Evolutionary conservation across 768 basidiomycete species (phyloP), one percentile per base, ranked within the genome.

Genomic region (Trametes cubensis): DNA sequence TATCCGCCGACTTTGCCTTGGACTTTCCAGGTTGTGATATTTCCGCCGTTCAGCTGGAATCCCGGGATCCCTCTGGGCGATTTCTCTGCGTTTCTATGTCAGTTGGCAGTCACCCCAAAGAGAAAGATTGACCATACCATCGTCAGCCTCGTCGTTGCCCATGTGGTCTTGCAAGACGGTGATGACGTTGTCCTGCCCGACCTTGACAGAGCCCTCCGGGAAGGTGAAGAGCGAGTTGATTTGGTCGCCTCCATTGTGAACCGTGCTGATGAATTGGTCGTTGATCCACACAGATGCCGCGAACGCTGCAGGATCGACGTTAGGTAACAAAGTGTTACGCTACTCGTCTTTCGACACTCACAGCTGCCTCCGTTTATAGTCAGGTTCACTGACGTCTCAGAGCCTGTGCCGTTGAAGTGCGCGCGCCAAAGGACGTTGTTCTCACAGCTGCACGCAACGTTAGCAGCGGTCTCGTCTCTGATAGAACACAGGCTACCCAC

Each of bases 261-360:
- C 85, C 1, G 90, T 90, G 10, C 79, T 79, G 47, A 94, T 71
- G 77, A 92, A 92, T 4, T 81, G 77, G 62, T 86, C 73, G 64
- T 94, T 94, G 30, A 90, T 75, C 88, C 90, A 93, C 17, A 93
- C 85, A 54, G 88, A 90, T 3, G 90, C 90, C 28, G 92, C 90
- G 66, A 94, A 94, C 5, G 87, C 90, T 87, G 34, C 5, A 7
- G 14, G 8, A 18, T 28, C 0, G 18, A 14, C 23, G 53, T 34
- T n/a, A 30, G n/a, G n/a, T n/a, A n/a, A n/a, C n/a, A n/a, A n/a
- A n/a, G n/a, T n/a, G 44, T 18, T 18, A 21, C n/a, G n/a, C n/a
- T n/a, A n/a, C n/a, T n/a, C n/a, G n/a, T n/a, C n/a, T n/a, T n/a
- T n/a, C n/a, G n/a, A 26, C 17, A 63, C 73, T 18, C 58, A 87